Evolutionary conservation across 768 basidiomycete genomes (phyloP), one percentile per base, ranked within the genome.

Genomic region (Tubosaeta brunneosetosa): DNA sequence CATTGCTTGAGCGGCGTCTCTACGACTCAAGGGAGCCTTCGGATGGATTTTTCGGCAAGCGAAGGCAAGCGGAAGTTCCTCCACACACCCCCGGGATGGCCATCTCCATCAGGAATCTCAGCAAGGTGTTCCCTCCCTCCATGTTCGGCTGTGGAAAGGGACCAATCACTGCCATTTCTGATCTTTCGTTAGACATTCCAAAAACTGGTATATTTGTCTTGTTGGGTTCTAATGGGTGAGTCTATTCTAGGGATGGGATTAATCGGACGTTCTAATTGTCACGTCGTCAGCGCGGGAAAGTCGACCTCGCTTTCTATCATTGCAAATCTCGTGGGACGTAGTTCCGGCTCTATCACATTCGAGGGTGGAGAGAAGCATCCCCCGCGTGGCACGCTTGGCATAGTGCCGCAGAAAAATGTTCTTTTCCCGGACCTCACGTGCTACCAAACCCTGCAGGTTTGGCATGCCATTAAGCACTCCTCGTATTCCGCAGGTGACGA

Each of bases 401-500:
- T 91, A 52, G 87, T 88, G 0, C 86, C 88, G 1, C 88, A 91
- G 71, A 89, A 87, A 71, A 90, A 91, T 59, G 88, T 91, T 5
- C 74, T 91, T 3, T 88, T 90, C 63, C 81, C 86, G 0, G 88
- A 90, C 50, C 70, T 91, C 19, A 78, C 83, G 1, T 90, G 87
- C 63, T 72, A 82, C 44, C 85, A 91, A 68, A 88, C 86, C 2
- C 71, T 91, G 13, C 73, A 76, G 1, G 77, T 91, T 29, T 91
- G 88, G 88, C 74, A 71, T 42, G 84, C 84, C 7, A 77, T 91
- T 57, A 91, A 91, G 64, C 76, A 77, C 67, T 80, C 80, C n/a
- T 61, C 70, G 4, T 66, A 69, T 57, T 72, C 77, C 1, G 25
- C 33, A 5, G 61, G 66, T 12, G 66, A 59, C 11, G 71, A 79